A percentile compares a stretch with the other conserved stretches of the same genome.
These are phyloP conservation scores for Neurospora intermedia DNA, from an alignment of 495 filamentous ascomycete species.

Conservation along the genomic window DNA sequence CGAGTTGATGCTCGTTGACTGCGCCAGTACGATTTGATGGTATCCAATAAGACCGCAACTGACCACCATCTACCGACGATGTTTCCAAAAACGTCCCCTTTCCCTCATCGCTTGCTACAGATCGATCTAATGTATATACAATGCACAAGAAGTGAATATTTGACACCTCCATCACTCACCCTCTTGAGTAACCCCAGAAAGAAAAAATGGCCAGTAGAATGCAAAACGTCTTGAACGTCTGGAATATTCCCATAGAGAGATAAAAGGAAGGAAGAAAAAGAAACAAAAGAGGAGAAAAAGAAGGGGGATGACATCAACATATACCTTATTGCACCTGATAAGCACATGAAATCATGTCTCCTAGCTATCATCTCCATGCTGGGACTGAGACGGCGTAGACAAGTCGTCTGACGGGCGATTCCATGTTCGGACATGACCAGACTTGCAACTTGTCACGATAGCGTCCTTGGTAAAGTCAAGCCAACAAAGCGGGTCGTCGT, in stretches of 20 bases:
- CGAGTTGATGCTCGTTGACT: too few relatives aligned
- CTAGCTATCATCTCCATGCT: neutral
- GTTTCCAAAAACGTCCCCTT: neutral
- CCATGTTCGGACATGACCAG: constrained; percentile 85
- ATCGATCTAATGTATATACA: neutral
- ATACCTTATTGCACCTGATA: neutral
- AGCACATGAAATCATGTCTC: neutral
- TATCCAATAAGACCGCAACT: neutral
- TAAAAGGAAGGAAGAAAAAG: too few relatives aligned
- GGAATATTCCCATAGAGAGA: too few relatives aligned
- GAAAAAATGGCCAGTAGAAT: neutral
- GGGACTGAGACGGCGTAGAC: neutral
- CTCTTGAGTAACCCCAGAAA: neutral
- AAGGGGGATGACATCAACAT: neutral
- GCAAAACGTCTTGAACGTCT: neutral
- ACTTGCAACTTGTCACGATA: constrained; percentile 82
- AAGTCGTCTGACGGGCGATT: constrained; percentile 48
- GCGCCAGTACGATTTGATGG: neutral
- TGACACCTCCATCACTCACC: neutral
- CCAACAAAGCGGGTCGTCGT: constrained; percentile 81
- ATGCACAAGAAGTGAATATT: neutral
- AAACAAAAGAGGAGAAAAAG: too few relatives aligned
- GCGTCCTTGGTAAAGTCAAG: constrained; percentile 82
- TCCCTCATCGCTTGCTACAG: neutral
- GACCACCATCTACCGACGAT: neutral